These are phyloP conservation scores for Asterophora lycoperdoides DNA, from an alignment of 768 basidiomycete species.

Conservation along the genomic window DNA sequence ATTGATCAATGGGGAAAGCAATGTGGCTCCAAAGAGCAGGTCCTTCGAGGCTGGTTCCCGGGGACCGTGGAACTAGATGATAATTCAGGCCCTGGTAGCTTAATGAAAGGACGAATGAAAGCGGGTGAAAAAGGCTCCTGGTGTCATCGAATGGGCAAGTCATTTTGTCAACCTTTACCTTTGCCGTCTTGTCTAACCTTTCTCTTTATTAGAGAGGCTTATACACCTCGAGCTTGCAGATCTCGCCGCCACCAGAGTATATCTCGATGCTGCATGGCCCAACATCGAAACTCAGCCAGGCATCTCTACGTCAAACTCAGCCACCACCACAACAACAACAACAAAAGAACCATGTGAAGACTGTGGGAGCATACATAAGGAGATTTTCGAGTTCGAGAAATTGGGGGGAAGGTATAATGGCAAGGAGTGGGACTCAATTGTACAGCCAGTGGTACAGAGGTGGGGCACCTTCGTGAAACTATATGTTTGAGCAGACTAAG, in stretches of 20 bases:
- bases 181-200: background rate
- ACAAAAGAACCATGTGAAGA: slow-evolving; percentile 33
- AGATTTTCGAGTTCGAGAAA: slow-evolving; percentile 73
- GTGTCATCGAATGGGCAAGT: slow-evolving; percentile 61
- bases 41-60: slow-evolving; percentile 74
- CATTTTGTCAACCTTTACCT: background rate
- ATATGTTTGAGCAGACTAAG: slow-evolving; percentile 35
- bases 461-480: slow-evolving; percentile 68
- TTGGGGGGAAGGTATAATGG: slow-evolving; percentile 53
- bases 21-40: slow-evolving; percentile 72
- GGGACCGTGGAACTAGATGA: slow-evolving; percentile 41
- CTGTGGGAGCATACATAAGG: slow-evolving; percentile 59
- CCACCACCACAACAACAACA: slow-evolving; percentile 16
- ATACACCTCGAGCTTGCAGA: slow-evolving; percentile 81
- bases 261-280: slow-evolving; percentile 53
- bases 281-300: slow-evolving; percentile 22
- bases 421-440: slow-evolving; percentile 70
- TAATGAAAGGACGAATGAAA: slow-evolving; percentile 63
- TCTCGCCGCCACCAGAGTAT: slow-evolving; percentile 50
- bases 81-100: slow-evolving; percentile 31
- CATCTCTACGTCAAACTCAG: slow-evolving; percentile 19
- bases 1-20: slow-evolving; percentile 80
- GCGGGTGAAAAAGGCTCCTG: slow-evolving; percentile 58
- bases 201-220: slow-evolving; percentile 50
- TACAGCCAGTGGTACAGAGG: slow-evolving; percentile 70